A percentile compares a stretch with the other conserved stretches of the same genome.
phyloP scores from a whole-genome alignment of 169 alveolate species.

The Plasmodium billcollinsi region DNA sequence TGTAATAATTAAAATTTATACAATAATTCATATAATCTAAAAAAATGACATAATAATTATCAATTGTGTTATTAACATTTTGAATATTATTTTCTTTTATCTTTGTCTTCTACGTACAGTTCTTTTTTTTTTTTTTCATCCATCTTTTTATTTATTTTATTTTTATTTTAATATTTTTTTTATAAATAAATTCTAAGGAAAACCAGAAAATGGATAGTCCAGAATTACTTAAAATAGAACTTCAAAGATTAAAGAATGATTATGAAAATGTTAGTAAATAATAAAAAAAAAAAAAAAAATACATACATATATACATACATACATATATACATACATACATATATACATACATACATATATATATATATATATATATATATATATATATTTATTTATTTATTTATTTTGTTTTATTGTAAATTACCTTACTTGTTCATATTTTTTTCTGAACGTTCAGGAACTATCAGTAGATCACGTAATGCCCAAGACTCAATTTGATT shows the following conservation, averaged over 20 bases:
- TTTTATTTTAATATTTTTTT: not conserved
- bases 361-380: not conserved
- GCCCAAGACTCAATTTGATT: slow-evolving; percentile 72
- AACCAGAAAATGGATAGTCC: slow-evolving; percentile 65
- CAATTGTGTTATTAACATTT: too few relatives aligned
- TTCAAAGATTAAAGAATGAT: slow-evolving; percentile 51
- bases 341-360: not conserved
- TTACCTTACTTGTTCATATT: not conserved
- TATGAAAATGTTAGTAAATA: slow-evolving; percentile 48
- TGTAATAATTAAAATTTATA: too few relatives aligned
- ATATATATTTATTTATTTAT: not conserved
- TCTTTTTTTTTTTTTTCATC: not conserved
- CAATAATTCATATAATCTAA: too few relatives aligned
- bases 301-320: not conserved
- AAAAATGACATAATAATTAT: too few relatives aligned
- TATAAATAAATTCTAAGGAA: not conserved
- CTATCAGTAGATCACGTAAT: slow-evolving; percentile 63
- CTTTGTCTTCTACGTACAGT: too few relatives aligned
- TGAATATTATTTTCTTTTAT: too few relatives aligned
- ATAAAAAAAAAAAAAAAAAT: not conserved
- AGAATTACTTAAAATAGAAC: slow-evolving; percentile 61
- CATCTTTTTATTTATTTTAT: not conserved
- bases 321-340: not conserved
- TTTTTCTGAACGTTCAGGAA: slow-evolving; percentile 22
- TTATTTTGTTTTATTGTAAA: not conserved